Conservation (phyloP, 2,329 filamentous ascomycete species). For the Camillea tinctor region DNA sequence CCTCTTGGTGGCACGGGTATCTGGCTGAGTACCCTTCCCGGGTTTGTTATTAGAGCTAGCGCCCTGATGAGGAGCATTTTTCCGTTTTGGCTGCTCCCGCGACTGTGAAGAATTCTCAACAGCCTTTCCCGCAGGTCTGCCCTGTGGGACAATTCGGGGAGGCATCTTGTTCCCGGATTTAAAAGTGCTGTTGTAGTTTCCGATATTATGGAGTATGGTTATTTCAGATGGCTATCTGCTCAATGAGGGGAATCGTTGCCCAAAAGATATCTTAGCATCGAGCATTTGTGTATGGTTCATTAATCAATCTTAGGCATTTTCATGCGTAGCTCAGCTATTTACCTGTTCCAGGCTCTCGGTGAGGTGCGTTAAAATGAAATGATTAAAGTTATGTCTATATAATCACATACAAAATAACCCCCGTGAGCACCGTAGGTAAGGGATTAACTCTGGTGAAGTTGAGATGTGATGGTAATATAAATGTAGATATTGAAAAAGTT, state of each 20-base stretch:
- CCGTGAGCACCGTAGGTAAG: too few species aligned
- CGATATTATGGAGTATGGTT: not conserved
- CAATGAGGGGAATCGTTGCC: not conserved
- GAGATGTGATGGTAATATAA: not conserved
- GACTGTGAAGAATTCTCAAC: slow-evolving; percentile 9
- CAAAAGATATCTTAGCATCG: not conserved
- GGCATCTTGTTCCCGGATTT: slow-evolving; percentile 16
- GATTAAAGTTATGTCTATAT: too few species aligned
- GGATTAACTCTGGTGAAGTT: too few species aligned
- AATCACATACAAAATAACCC: too few species aligned
- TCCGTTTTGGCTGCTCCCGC: slow-evolving; percentile 25
- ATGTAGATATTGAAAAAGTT: not conserved
- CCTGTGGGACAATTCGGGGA: slow-evolving; percentile 16
- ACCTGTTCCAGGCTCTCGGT: not conserved
- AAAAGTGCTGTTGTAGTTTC: not conserved
- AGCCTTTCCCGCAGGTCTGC: slow-evolving; percentile 12
- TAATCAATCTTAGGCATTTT: too few species aligned
- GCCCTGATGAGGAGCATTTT: slow-evolving; percentile 20
- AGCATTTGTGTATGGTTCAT: not conserved
- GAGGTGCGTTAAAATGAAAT: too few species aligned
- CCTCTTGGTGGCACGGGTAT: slow-evolving; percentile 40
- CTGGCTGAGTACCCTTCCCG: slow-evolving; percentile 24
- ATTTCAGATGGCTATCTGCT: not conserved
- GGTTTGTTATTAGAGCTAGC: slow-evolving; percentile 25
- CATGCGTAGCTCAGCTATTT: too few species aligned